phyloP scores from a whole-genome alignment of 2,329 filamentous ascomycete genomes.

The Cladosporium sp. region DNA sequence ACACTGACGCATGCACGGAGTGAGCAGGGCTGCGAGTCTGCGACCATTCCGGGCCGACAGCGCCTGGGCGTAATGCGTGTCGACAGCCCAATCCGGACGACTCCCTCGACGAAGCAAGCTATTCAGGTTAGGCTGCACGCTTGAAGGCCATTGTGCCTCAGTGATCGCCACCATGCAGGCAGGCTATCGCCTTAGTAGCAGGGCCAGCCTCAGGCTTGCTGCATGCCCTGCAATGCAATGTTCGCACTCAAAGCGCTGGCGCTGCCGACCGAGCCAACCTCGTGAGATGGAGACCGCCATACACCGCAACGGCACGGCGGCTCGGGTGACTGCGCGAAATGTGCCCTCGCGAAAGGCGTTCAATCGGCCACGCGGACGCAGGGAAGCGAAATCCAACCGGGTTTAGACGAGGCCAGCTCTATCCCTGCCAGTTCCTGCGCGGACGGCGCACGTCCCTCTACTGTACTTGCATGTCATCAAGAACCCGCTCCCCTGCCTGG shows the following conservation, averaged over 20 bases:
- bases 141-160: conserved; percentile 3
- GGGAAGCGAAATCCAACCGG: background rate
- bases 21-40: background rate
- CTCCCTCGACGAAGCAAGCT: background rate
- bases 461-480: too few species aligned
- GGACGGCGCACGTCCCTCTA: background rate
- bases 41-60: conserved; percentile 7
- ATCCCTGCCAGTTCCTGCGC: background rate
- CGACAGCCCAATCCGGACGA: conserved; percentile 1
- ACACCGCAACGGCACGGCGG: too few species aligned
- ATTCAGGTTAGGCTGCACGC: conserved; percentile 4
- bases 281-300: too few species aligned
- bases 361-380: background rate
- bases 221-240: too few species aligned
- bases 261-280: too few species aligned
- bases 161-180: conserved; percentile 2
- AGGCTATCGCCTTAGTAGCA: too few species aligned
- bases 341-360: background rate
- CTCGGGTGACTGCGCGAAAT: too few species aligned
- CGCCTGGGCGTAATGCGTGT: conserved; percentile 1
- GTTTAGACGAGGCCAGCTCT: background rate
- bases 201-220: too few species aligned
- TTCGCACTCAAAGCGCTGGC: too few species aligned
- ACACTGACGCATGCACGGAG: background rate
- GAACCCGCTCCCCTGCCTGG: too few species aligned